These are phyloP conservation scores for Naganishia randhawae DNA, from an alignment of 768 basidiomycete genomes.

Conservation along the genomic window DNA sequence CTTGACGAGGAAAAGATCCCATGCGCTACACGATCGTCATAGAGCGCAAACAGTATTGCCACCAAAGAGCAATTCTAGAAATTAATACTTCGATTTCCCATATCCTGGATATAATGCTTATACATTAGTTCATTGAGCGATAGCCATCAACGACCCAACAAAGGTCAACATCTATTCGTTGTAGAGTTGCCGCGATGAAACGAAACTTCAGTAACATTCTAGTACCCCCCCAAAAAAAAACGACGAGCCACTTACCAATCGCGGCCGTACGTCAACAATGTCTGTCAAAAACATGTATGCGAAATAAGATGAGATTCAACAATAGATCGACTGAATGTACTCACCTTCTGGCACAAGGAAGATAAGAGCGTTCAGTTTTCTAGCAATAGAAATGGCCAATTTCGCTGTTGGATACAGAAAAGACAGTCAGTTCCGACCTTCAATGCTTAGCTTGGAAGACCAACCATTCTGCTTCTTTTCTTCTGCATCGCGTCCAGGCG, in stretches of 20 bases:
- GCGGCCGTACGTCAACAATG: constrained; percentile 87
- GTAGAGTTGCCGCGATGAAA: not conserved
- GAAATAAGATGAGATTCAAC: constrained; percentile 42
- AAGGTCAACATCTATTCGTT: constrained; percentile 78
- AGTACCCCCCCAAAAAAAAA: not conserved
- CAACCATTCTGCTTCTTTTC: constrained; percentile 86
- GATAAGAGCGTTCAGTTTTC: constrained; percentile 93
- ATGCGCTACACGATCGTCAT: not conserved
- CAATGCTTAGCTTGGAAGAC: constrained; percentile 38
- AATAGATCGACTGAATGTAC: not conserved
- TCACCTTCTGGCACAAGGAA: constrained; percentile 86
- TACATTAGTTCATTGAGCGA: constrained; percentile 1
- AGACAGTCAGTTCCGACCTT: constrained; percentile 22
- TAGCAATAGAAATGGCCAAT: constrained; percentile 95
- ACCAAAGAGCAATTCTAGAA: constrained; percentile 19
- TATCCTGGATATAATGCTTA: constrained; percentile 30
- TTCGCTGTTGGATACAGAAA: constrained; percentile 62
- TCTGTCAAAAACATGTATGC: constrained; percentile 32
- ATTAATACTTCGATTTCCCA: constrained; percentile 17
- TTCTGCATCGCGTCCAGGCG: constrained; percentile 64
- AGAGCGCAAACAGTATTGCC: not conserved
- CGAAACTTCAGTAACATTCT: not conserved
- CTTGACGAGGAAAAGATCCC: not conserved
- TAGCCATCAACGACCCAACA: constrained; percentile 79
- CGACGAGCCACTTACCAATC: constrained; percentile 62